Evolutionary conservation across 805 yeast species (phyloP), one percentile per base, ranked within the genome.

Genomic region (Metschnikowia chrysomelidarum): DNA sequence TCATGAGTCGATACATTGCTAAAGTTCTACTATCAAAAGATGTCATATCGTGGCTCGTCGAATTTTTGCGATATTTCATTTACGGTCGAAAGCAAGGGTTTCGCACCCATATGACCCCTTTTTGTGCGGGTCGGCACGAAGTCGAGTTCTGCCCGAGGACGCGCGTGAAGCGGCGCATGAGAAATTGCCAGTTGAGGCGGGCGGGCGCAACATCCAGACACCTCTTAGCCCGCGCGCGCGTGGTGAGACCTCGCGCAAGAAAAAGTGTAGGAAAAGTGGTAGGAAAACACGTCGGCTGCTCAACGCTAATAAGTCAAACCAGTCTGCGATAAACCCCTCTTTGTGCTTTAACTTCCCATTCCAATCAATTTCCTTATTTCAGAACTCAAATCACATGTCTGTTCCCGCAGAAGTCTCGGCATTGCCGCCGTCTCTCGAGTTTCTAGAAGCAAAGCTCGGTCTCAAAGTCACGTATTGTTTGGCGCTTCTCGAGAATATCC

Each of bases 401-500:
- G 24, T 15, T 11, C 26, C 32, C 12, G 32, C 22, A 16, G 36
- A 36, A 27, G 34, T 24, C 16, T 30, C 40, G n/a, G 16, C 36
- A 13, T 36, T 62, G 23, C 63, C 66, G 5, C 72, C 69, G 4
- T 51, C 69, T 4, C 57, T 63, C 42, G 71, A 66, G 31, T 46
- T 61, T 38, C 44, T 67, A 27, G 46, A 60, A 20, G 54, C 55
- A 4, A 50, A 63, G 4, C 51, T 67, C 24, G 54, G 61, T 9
- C 60, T 60, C 27, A 54, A 52, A 19, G 62, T 68, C 42, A 54
- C 62, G 11, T 51, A 47, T 24, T 67, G 65, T 41, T 50, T 68
- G 36, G 57, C 63, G 44, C 52, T 50, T 32, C 54, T 68, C 28
- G 64, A 59, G 22, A 56, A 48, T 21, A 29, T 67, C 4, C 86